Evolutionary conservation across 2,329 filamentous ascomycete genomes (phyloP), one percentile per base, ranked within the genome.

Genomic region (Aspergillus sergii): DNA sequence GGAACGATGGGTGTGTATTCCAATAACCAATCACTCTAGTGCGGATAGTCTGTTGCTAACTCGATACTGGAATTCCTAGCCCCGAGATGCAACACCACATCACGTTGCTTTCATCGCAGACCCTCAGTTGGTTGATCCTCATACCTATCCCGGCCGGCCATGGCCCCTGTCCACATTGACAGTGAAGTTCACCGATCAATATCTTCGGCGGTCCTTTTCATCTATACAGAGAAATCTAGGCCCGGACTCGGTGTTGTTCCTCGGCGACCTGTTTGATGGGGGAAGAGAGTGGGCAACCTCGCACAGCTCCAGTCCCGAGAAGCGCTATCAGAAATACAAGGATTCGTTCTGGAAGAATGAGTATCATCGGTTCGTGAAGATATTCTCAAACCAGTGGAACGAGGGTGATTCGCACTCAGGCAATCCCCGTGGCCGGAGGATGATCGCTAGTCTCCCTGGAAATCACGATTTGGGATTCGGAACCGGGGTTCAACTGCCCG

Each of bases 401-500:
- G 75, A 86, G 60, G 85, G 83, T 1, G 85, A 88, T 57, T 74
- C 82, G 50, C 79, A 80, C 7, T 82, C 88, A 0, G 77, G 83
- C 1, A 88, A 88, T 62, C 87, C 89, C 67, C 84, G 87, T 34
- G 89, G 91, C 6, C 86, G 91, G 62, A 94, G 91, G 79, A 82
- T 98, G 59, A 90, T 98, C 59, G 88, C 91, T 21, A 94, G 91
- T 73, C 75, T 99, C 62, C 95, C 95, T 0, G 95, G 95, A 2
- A 99, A 99, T 72, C 95, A 99, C 75, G 95, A 99, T 75, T 78
- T 98, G 46, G 95, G 95, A 0, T 97, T 98, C 73, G 94, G 92
- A 3, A 88, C 88, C 26, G 91, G 94, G 51, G 89, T 99, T 55
- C 92, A 97, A 74, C 75, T 90, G 10, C 84, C 91, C 0, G 92